Percentiles rank a stretch among this genome's conserved stretches.
Evolutionary conservation across 208 protist genomes (phyloP).

Genomic region (Phytomonas sp.): DNA sequence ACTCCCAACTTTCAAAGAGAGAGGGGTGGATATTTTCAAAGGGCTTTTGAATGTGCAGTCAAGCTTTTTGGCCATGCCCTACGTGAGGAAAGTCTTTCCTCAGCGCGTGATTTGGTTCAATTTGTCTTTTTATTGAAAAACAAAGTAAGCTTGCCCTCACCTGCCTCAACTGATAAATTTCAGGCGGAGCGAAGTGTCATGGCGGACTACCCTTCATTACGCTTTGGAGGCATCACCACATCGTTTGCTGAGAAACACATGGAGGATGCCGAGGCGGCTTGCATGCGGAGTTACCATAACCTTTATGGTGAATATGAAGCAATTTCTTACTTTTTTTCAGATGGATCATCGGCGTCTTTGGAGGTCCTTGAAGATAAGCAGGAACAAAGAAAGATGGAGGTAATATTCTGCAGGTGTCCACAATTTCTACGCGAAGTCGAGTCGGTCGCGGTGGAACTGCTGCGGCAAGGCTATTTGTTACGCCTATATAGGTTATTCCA

Average conservation of each 20-base stretch:
- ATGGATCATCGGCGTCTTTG: background rate
- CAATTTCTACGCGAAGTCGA: conserved; percentile 20
- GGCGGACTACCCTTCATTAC: background rate
- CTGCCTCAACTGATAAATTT: background rate
- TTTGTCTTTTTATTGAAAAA: background rate
- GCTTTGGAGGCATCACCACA: background rate
- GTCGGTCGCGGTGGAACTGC: conserved; percentile 18
- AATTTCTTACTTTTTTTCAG: background rate
- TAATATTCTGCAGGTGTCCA: conserved; percentile 19
- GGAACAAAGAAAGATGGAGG: conserved; percentile 17
- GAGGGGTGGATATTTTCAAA: background rate
- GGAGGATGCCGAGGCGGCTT: background rate
- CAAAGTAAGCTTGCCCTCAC: background rate
- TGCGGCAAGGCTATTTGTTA: conserved; percentile 20
- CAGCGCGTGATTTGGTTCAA: background rate
- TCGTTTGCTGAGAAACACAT: background rate
- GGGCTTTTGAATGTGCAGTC: conserved; percentile 10
- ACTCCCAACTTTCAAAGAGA: background rate
- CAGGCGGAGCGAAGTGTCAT: background rate
- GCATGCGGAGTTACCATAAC: background rate
- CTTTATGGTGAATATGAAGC: background rate
- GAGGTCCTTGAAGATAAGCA: conserved; percentile 19
- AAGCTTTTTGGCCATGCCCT: conserved; percentile 10
- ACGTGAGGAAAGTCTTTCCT: conserved; percentile 12
- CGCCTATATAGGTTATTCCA: conserved; percentile 20